phyloP scores from a whole-genome alignment of 208 protist species.

The Trypanosoma boissoni region DNA sequence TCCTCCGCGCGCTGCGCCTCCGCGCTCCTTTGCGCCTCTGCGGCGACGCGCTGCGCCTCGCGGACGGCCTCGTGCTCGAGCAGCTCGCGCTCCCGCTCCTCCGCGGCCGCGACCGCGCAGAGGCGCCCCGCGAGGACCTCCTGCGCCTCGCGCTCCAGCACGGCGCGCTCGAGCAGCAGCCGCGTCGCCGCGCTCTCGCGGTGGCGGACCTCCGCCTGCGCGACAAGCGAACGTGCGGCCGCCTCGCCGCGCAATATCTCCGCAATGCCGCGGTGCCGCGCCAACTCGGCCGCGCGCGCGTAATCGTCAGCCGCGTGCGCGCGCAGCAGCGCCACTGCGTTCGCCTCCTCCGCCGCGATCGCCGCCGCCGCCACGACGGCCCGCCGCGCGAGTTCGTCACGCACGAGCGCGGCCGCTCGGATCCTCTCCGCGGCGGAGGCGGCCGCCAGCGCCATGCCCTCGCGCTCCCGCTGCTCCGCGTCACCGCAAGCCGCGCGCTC shows the following conservation, averaged over 20 bases:
- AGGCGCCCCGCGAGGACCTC: conserved; percentile 32
- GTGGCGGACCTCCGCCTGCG: conserved; percentile 34
- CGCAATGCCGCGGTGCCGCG: conserved; percentile 22
- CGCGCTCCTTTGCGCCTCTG: too few relatives aligned
- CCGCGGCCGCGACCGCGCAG: conserved; percentile 33
- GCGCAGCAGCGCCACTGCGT: conserved; percentile 5
- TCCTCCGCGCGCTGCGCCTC: conserved; percentile 25
- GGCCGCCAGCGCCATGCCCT: conserved; percentile 23
- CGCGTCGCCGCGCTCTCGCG: conserved; percentile 27
- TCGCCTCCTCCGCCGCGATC: conserved; percentile 5
- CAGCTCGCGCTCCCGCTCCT: conserved; percentile 35
- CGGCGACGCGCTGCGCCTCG: conserved; percentile 31
- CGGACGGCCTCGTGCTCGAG: conserved; percentile 31
- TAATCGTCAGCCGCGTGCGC: conserved; percentile 6
- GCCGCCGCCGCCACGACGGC: conserved; percentile 22
- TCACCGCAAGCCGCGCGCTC: conserved; percentile 4
- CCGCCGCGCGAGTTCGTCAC: conserved; percentile 3
- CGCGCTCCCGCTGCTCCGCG: conserved; percentile 27
- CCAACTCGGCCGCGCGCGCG: conserved; percentile 22
- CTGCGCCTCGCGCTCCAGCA: conserved; percentile 38
- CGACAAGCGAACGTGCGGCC: conserved; percentile 25
- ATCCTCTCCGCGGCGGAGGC: conserved; percentile 1
- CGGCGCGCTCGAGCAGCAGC: conserved; percentile 27
- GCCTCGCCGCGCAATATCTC: conserved; percentile 20
- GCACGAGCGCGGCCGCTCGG: conserved; percentile 9